Percentiles rank a stretch among this genome's conserved stretches.
Conservation (phyloP, 192 early-diverging fungal genomes). For the Coemansia sp. region DNA sequence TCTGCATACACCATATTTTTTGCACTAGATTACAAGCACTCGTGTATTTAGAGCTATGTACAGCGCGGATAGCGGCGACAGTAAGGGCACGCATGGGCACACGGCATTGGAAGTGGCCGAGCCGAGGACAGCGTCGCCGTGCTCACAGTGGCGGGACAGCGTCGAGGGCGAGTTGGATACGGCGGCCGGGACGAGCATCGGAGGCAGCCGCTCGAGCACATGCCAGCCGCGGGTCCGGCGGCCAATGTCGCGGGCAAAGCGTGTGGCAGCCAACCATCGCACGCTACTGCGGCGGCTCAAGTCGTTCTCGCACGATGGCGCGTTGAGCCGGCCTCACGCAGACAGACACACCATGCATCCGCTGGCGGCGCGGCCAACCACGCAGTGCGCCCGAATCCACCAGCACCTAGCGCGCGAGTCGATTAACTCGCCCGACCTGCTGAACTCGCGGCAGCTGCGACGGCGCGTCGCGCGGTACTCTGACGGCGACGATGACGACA, state of each 20-base stretch:
- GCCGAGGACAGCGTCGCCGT: background rate
- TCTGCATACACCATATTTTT: too few species aligned
- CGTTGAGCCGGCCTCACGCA: background rate
- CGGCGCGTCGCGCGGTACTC: constrained; percentile 30
- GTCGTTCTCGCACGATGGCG: constrained; percentile 33
- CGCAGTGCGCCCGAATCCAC: constrained; percentile 1
- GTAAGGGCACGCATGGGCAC: background rate
- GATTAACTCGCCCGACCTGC: constrained; percentile 29
- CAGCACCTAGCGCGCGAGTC: constrained; percentile 6
- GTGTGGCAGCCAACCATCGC: background rate
- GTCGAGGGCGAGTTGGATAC: background rate
- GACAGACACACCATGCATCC: background rate
- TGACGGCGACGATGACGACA: constrained; percentile 1
- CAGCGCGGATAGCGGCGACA: background rate
- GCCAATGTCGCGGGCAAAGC: background rate
- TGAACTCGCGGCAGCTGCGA: constrained; percentile 45
- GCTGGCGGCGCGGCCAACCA: constrained; percentile 6
- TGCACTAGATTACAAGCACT: background rate
- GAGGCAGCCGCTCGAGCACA: background rate
- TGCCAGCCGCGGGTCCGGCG: background rate
- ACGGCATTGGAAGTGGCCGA: background rate
- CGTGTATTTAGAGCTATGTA: background rate
- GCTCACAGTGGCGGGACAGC: background rate
- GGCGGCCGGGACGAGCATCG: background rate
- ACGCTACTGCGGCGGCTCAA: background rate